Evolutionary conservation across 257 asterid species (phyloP).

Genomic region (Euphrasia confusa): DNA sequence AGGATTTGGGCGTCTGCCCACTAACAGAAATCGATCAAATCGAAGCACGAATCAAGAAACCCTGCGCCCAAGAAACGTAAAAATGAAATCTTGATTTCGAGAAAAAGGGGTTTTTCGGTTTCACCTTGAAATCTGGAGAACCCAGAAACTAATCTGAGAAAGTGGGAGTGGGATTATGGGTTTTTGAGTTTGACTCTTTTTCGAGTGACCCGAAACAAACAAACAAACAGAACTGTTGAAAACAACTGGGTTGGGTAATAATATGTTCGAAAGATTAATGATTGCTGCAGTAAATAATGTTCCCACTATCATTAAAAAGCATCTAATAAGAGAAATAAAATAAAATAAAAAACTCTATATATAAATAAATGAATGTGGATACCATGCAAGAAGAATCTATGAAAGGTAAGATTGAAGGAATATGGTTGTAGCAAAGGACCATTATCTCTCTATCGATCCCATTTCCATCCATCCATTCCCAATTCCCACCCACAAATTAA

Average conservation of each 20-base stretch:
- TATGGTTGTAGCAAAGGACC: constrained; percentile 77
- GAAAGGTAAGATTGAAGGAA: constrained; percentile 70
- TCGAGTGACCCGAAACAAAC: no score
- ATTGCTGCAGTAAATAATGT: constrained; percentile 51
- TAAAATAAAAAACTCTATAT: background rate
- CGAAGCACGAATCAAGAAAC: constrained; percentile 17
- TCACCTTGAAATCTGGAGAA: constrained; percentile 28
- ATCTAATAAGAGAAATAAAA: constrained; percentile 9
- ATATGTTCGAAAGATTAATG: constrained; percentile 50
- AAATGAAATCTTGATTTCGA: constrained; percentile 14
- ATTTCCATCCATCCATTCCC: constrained; percentile 39
- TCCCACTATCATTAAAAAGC: constrained; percentile 31
- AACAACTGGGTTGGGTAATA: constrained; percentile 34
- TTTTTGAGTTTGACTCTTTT: constrained; percentile 40
- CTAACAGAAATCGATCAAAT: constrained; percentile 18
- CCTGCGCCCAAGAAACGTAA: constrained; percentile 28
- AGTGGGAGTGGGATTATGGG: constrained; percentile 34
- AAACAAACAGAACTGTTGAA: constrained; percentile 7
- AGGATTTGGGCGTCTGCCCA: constrained; percentile 10
- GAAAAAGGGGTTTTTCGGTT: constrained; percentile 3
- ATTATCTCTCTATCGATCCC: constrained; percentile 63
- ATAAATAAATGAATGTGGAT: constrained; percentile 42
- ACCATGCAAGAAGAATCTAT: constrained; percentile 67
- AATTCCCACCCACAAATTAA: constrained; percentile 19
- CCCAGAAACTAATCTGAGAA: constrained; percentile 28